A percentile compares a stretch with the other conserved stretches of the same genome.
These are phyloP conservation scores for Ilex asprella DNA, from an alignment of 257 asterid species.

Conservation along the genomic window DNA sequence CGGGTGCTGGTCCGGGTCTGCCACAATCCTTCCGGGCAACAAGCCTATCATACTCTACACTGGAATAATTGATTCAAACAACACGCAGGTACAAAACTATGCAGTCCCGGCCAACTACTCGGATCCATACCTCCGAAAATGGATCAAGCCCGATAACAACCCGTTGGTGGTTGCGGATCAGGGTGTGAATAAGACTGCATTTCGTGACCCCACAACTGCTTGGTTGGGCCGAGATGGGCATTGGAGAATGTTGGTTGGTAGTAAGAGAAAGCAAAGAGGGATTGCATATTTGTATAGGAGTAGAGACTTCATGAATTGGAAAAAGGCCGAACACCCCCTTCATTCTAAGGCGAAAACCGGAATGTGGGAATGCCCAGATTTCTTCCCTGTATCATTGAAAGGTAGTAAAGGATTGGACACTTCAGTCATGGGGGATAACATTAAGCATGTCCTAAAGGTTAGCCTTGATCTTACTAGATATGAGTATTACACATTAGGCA, in stretches of 20 bases:
- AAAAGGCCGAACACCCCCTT: slow-evolving; percentile 37
- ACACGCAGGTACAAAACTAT: slow-evolving; percentile 71
- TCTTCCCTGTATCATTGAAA: slow-evolving; percentile 37
- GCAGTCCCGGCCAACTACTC: slow-evolving; percentile 59
- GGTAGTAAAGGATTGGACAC: slow-evolving; percentile 43
- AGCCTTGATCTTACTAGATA: slow-evolving; percentile 41
- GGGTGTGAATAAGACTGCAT: slow-evolving; percentile 37
- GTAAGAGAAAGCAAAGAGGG: slow-evolving; percentile 32
- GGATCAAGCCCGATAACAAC: slow-evolving; percentile 72
- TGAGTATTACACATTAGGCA: slow-evolving; percentile 46
- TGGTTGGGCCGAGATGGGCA: slow-evolving; percentile 55
- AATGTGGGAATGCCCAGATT: slow-evolving; percentile 78
- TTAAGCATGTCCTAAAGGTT: slow-evolving; percentile 29
- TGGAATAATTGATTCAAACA: slow-evolving; percentile 42
- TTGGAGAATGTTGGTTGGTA: slow-evolving; percentile 49
- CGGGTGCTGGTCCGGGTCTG: slow-evolving; percentile 83
- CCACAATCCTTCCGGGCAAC: slow-evolving; percentile 63
- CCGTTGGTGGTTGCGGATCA: slow-evolving; percentile 42
- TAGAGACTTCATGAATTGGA: slow-evolving; percentile 53
- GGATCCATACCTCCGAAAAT: slow-evolving; percentile 49
- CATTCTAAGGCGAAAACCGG: slow-evolving; percentile 40
- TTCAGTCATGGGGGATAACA: slow-evolving; percentile 23
- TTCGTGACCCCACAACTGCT: slow-evolving; percentile 82
- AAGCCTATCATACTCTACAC: slow-evolving; percentile 69
- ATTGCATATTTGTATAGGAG: slow-evolving; percentile 42